These are phyloP conservation scores for Aphanomyces cochlioides DNA, from an alignment of 352 stramenopile genomes.

Conservation along the genomic window DNA sequence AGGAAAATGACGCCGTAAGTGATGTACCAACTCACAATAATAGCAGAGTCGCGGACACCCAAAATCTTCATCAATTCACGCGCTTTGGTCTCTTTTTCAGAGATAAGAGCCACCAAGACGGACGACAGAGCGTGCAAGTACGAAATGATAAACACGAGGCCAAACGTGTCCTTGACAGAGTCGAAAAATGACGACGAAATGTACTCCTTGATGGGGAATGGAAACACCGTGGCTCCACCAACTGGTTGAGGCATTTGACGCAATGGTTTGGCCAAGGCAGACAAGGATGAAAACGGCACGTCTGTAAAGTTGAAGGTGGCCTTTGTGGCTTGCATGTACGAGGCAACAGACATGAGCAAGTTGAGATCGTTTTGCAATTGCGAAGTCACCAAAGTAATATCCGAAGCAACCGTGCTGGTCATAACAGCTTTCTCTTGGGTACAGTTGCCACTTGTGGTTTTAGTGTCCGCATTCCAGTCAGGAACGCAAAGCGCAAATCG, in stretches of 20 bases:
- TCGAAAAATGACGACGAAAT: slow-evolving; percentile 48
- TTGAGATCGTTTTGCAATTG: background rate
- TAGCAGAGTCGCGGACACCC: slow-evolving; percentile 68
- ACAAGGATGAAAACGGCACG: background rate
- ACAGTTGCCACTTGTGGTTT: background rate
- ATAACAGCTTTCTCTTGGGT: slow-evolving; percentile 16
- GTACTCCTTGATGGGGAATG: slow-evolving; percentile 57
- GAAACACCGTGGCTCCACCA: slow-evolving; percentile 37
- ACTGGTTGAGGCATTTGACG: background rate
- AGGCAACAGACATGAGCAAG: background rate
- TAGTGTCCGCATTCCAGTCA: slow-evolving; percentile 33
- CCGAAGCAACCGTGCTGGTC: slow-evolving; percentile 12
- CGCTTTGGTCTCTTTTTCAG: slow-evolving; percentile 88
- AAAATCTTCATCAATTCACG: slow-evolving; percentile 93
- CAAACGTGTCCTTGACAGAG: slow-evolving; percentile 69
- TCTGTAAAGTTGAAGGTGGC: background rate
- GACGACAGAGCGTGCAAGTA: slow-evolving; percentile 86
- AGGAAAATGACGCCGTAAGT: slow-evolving; percentile 82
- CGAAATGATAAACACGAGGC: slow-evolving; percentile 88
- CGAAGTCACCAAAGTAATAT: background rate
- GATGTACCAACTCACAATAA: slow-evolving; percentile 72
- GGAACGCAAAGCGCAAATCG: slow-evolving; percentile 57
- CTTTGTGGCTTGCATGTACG: background rate
- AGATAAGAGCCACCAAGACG: slow-evolving; percentile 83
- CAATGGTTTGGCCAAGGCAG: background rate